Evolutionary conservation across 345 rosid species (phyloP).

Genomic region (Gossypium stocksii): DNA sequence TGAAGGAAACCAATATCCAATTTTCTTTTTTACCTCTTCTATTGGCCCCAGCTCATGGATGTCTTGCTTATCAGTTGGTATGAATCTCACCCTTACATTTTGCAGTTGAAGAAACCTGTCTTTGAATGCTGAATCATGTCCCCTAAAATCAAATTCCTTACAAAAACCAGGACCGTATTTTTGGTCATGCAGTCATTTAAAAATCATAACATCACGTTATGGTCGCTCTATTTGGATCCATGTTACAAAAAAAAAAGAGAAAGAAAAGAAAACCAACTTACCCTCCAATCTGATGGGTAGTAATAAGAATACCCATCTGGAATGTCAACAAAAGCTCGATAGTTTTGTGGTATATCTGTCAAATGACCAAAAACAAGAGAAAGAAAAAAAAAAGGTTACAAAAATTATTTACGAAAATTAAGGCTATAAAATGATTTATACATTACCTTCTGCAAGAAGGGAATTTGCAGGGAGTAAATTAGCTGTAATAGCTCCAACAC

Average conservation of each 20-base stretch:
- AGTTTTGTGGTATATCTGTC: conserved; percentile 61
- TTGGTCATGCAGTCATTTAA: too few relatives aligned
- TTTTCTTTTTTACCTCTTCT: conserved; percentile 51
- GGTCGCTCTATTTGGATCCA: not conserved
- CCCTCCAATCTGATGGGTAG: conserved; percentile 92
- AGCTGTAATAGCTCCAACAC: conserved; percentile 56
- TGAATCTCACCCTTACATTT: conserved; percentile 78
- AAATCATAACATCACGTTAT: too few relatives aligned
- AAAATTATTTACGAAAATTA: not conserved
- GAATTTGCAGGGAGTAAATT: conserved; percentile 42
- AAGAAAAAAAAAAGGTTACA: not conserved
- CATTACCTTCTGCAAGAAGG: conserved; percentile 68
- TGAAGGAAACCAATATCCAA: not conserved
- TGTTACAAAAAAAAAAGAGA: too few relatives aligned
- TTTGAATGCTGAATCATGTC: conserved; percentile 87
- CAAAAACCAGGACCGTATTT: not conserved
- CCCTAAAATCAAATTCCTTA: conserved; percentile 79
- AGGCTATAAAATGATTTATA: not conserved
- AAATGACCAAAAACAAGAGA: not conserved
- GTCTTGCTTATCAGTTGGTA: conserved; percentile 69
- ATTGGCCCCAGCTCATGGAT: conserved; percentile 77
- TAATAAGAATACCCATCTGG: conserved; percentile 75
- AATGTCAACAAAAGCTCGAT: conserved; percentile 53
- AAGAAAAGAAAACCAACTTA: conserved; percentile 29
- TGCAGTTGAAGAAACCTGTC: conserved; percentile 71